Evolutionary conservation across 306 rosid species (phyloP).

Genomic region (Parietaria judaica): DNA sequence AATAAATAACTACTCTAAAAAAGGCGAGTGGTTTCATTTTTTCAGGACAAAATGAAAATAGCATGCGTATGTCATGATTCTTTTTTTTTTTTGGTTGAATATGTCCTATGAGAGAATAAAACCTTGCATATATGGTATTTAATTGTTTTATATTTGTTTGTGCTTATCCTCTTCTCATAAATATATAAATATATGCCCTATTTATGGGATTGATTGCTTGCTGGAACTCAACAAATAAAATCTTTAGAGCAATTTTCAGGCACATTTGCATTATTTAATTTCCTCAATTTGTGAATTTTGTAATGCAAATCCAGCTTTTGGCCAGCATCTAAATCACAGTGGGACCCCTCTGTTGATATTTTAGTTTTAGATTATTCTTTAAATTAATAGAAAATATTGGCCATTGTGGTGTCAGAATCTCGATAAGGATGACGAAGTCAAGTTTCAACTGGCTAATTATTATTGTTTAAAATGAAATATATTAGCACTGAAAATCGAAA

Average conservation of each 20-base stretch:
- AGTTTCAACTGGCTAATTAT: no score
- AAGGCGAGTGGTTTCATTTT: no score
- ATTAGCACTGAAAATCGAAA: no score
- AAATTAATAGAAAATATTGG: no score
- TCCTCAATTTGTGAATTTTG: slow-evolving; percentile 5
- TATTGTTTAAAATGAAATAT: no score
- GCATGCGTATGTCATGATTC: not conserved
- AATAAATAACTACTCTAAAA: no score
- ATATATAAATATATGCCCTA: not conserved
- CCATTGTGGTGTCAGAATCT: not conserved
- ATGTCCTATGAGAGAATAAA: not conserved
- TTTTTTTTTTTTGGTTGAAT: not conserved
- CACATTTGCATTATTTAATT: not conserved
- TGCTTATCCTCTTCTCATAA: slow-evolving; percentile 12
- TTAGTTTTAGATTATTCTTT: not conserved
- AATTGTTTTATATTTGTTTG: not conserved
- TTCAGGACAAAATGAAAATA: no score
- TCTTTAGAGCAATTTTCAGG: not conserved
- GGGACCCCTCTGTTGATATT: slow-evolving; percentile 12
- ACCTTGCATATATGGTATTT: not conserved
- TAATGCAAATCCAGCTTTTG: slow-evolving; percentile 6
- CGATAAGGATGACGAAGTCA: slow-evolving; percentile 3
- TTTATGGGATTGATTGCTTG: slow-evolving; percentile 9
- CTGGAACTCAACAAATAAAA: slow-evolving; percentile 4
- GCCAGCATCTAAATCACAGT: not conserved